These are phyloP conservation scores for Phalaenopsis aphrodite DNA, from an alignment of 106 monocot species.

Conservation along the genomic window DNA sequence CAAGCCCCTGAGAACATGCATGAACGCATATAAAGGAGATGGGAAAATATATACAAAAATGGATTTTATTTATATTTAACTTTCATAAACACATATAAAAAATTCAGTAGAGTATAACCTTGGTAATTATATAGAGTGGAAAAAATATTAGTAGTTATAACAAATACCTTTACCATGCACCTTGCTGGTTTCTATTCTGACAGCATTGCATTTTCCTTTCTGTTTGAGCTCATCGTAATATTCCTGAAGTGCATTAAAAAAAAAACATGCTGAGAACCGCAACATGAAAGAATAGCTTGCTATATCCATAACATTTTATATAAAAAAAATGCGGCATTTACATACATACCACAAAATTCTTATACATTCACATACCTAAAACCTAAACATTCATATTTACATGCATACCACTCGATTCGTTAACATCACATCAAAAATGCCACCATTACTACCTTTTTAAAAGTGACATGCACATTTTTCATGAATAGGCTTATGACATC, in stretches of 20 bases:
- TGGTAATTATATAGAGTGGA: background rate
- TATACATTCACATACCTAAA: background rate
- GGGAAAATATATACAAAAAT: background rate
- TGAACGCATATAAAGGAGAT: background rate
- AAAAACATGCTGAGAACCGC: background rate
- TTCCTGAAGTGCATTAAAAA: conserved; percentile 26
- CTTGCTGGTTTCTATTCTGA: conserved; percentile 32
- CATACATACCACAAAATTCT: background rate
- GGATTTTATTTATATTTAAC: background rate
- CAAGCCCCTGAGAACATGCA: background rate
- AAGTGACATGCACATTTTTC: no score
- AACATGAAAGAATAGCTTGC: no score
- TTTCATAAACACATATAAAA: background rate
- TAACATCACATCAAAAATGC: no score
- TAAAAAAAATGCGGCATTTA: background rate
- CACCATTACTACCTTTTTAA: no score
- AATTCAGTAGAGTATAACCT: background rate
- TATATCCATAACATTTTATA: no score
- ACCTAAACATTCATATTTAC: background rate
- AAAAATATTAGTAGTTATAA: background rate
- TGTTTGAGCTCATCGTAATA: conserved; percentile 50
- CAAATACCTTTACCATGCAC: conserved; percentile 58
- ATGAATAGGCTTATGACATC: no score
- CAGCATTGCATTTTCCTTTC: conserved; percentile 28
- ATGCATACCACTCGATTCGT: background rate